Conservation (phyloP, 108 stramenopile genomes). For the Nannochloropsis salina region DNA sequence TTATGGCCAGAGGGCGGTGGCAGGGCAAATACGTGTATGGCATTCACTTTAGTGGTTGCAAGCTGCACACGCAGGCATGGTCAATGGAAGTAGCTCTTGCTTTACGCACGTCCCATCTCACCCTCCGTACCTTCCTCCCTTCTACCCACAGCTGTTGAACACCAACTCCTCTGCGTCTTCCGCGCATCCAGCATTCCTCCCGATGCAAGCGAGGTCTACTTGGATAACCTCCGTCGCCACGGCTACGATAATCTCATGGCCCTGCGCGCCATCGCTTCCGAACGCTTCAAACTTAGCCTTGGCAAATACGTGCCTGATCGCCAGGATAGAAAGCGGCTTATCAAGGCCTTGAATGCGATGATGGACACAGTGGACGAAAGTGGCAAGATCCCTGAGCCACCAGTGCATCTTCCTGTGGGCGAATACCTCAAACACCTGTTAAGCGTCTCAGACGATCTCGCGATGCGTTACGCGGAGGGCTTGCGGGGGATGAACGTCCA, state of each 20-base stretch:
- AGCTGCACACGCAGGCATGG: no score
- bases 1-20: no score
- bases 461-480: constrained; percentile 4
- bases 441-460: not conserved
- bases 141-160: not conserved
- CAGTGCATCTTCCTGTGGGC: not conserved
- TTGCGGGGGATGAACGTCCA: constrained; percentile 4
- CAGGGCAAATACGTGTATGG: no score
- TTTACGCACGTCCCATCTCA: not conserved
- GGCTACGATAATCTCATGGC: not conserved
- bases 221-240: constrained; percentile 12
- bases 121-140: not conserved
- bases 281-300: constrained; percentile 3
- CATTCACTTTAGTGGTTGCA: no score
- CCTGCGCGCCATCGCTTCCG: not conserved
- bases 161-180: not conserved
- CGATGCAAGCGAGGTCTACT: not conserved
- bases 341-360: not conserved
- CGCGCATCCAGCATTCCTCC: not conserved
- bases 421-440: not conserved
- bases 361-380: not conserved
- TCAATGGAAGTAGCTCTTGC: no score
- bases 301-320: constrained; percentile 1
- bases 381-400: not conserved
- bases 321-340: not conserved